These are phyloP conservation scores for Sporisorium iseilematis-ciliati DNA, from an alignment of 1,284 basidiomycete species.

Conservation along the genomic window DNA sequence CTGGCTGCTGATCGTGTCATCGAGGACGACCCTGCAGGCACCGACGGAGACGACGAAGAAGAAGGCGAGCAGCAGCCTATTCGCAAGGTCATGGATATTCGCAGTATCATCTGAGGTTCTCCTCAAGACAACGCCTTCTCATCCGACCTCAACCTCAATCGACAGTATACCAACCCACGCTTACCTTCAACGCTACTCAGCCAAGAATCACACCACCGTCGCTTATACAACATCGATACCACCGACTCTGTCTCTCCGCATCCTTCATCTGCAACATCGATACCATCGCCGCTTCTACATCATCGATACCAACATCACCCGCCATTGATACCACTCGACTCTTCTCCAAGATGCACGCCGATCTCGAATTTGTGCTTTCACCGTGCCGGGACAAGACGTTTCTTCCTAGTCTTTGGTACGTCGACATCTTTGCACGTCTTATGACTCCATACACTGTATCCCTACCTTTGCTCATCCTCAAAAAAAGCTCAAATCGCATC, in stretches of 20 bases:
- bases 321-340: not conserved
- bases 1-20: not conserved
- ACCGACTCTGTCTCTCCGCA: too few relatives aligned
- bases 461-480: too few relatives aligned
- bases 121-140: not conserved
- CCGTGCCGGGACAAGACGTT: not conserved
- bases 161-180: conserved; percentile 2
- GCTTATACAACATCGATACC: too few relatives aligned
- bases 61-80: not conserved
- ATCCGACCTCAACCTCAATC: not conserved
- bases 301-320: not conserved
- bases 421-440: not conserved
- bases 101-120: conserved; percentile 30
- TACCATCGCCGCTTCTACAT: not conserved
- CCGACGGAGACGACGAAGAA: conserved; percentile 18
- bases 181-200: too few relatives aligned
- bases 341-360: not conserved
- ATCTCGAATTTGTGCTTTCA: not conserved
- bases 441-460: too few relatives aligned
- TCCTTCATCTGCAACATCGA: too few relatives aligned
- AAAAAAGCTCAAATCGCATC: too few relatives aligned
- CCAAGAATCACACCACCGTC: too few relatives aligned
- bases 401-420: not conserved
- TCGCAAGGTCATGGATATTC: conserved; percentile 43
- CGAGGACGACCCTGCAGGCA: not conserved